phyloP scores from a whole-genome alignment of 2,329 filamentous ascomycete genomes.

The Fusarium piperis region DNA sequence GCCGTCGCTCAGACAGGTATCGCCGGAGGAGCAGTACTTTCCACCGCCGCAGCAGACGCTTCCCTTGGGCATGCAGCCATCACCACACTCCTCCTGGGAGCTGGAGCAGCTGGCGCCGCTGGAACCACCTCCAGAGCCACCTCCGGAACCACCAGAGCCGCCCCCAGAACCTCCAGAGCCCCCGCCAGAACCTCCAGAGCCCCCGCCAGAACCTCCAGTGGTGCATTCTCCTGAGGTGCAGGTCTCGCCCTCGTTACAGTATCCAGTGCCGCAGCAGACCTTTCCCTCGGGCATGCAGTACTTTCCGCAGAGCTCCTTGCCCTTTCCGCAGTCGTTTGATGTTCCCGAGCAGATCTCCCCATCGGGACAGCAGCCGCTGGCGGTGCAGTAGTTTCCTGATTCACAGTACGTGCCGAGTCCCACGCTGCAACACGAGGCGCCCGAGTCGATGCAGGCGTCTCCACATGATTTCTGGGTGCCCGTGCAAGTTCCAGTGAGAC shows the following conservation, averaged over 20 bases:
- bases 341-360: constrained; percentile 47
- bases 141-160: constrained; percentile 31
- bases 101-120: constrained; percentile 24
- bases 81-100: constrained; percentile 34
- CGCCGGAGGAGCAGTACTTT: constrained; percentile 45
- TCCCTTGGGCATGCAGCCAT: constrained; percentile 42
- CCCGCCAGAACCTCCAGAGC: constrained; percentile 23
- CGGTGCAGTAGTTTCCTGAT: constrained; percentile 43
- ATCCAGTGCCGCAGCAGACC: constrained; percentile 45
- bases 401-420: constrained; percentile 46
- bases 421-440: constrained; percentile 43
- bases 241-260: constrained; percentile 45
- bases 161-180: constrained; percentile 34
- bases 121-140: constrained; percentile 26
- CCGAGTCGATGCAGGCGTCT: constrained; percentile 44
- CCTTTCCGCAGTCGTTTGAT: constrained; percentile 38
- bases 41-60: constrained; percentile 39
- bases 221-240: constrained; percentile 40
- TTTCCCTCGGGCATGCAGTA: constrained; percentile 46
- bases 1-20: constrained; percentile 35
- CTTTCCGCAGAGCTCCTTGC: constrained; percentile 39
- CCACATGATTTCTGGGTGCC: constrained; percentile 41
- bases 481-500: constrained; percentile 32
- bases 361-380: constrained; percentile 46
- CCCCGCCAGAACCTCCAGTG: not conserved